Evolutionary conservation across 2,329 filamentous ascomycete genomes (phyloP).

Genomic region (Ophiostoma ips): DNA sequence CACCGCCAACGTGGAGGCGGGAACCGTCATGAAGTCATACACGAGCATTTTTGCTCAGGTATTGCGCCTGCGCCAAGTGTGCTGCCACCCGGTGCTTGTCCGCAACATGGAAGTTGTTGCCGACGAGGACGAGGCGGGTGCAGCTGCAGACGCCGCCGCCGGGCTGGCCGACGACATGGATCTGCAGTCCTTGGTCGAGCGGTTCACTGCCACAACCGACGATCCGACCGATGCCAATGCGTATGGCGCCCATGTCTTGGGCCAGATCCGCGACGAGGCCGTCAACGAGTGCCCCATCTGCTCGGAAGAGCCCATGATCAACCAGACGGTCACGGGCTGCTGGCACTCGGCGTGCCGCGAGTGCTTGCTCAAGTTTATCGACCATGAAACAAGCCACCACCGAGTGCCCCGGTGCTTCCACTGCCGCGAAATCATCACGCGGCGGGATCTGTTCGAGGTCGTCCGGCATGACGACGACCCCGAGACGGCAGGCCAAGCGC

Average conservation of each 20-base stretch:
- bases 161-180: constrained; percentile 95
- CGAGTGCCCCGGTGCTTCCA: constrained; percentile 75
- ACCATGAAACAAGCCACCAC: constrained; percentile 67
- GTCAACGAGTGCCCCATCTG: constrained; percentile 89
- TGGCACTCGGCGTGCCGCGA: constrained; percentile 97
- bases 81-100: constrained; percentile 83
- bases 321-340: constrained; percentile 87
- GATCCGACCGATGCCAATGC: constrained; percentile 47
- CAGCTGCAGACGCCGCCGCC: constrained; percentile 62
- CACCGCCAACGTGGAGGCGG: constrained; percentile 73
- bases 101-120: constrained; percentile 72
- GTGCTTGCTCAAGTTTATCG: constrained; percentile 80
- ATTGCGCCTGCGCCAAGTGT: constrained; percentile 78
- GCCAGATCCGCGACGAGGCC: constrained; percentile 82
- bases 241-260: constrained; percentile 76
- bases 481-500: constrained; percentile 26
- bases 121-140: constrained; percentile 73
- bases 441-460: constrained; percentile 82
- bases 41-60: constrained; percentile 97
- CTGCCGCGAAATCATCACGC: constrained; percentile 71
- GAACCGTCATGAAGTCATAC: constrained; percentile 87
- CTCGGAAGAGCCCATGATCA: constrained; percentile 86
- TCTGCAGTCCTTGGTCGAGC: constrained; percentile 67
- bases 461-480: constrained; percentile 56
- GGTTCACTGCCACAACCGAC: constrained; percentile 60